Evolutionary conservation across 2,329 filamentous ascomycete genomes (phyloP).

Genomic region (Mollisia scopiformis): DNA sequence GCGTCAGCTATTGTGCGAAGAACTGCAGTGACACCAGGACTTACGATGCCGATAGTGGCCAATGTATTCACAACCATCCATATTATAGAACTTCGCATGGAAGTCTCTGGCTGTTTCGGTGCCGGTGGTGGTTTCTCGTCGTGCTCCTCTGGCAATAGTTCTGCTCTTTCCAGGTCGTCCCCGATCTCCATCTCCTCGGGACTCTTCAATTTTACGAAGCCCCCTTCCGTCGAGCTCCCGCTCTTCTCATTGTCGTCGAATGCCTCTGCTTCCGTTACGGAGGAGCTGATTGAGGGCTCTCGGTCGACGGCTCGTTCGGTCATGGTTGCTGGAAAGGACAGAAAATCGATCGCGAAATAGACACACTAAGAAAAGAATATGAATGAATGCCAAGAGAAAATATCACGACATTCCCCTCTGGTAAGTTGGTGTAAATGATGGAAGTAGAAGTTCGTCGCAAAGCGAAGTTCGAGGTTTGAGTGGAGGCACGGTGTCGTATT

Average conservation of each 20-base stretch:
- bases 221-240: conserved; percentile 22
- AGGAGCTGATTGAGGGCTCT: conserved; percentile 32
- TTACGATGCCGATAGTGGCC: conserved; percentile 65
- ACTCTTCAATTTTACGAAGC: conserved; percentile 29
- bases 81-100: conserved; percentile 44
- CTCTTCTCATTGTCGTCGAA: conserved; percentile 34
- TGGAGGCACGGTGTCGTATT: not conserved
- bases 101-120: conserved; percentile 31
- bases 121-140: conserved; percentile 36
- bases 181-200: conserved; percentile 42
- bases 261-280: conserved; percentile 29
- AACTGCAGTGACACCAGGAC: conserved; percentile 27
- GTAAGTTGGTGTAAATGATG: not conserved
- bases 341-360: not conserved
- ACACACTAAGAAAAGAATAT: not conserved
- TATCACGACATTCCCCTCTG: not conserved
- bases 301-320: conserved; percentile 29
- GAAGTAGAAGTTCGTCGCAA: not conserved
- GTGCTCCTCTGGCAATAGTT: conserved; percentile 41
- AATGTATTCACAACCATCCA: conserved; percentile 66
- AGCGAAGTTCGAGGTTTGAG: too few relatives aligned
- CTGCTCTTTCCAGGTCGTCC: conserved; percentile 45
- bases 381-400: not conserved
- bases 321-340: conserved; percentile 25
- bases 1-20: not conserved